These are phyloP conservation scores for Cornus kousa DNA, from an alignment of 148 eudicot genomes.

Conservation along the genomic window DNA sequence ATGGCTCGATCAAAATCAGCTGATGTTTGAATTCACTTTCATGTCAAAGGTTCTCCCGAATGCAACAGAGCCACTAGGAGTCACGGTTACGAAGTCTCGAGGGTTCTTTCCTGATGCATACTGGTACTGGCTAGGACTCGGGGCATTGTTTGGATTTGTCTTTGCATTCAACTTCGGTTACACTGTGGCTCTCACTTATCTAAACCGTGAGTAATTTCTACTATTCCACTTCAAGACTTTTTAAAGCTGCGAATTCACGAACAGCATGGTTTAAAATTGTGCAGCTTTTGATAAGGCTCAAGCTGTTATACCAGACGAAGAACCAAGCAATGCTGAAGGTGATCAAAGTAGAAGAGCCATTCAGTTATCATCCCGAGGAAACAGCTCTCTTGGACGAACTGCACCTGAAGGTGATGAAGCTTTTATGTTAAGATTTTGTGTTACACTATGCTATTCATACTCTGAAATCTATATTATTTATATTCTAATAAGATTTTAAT, in stretches of 20 bases:
- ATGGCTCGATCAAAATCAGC: not conserved
- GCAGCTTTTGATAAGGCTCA: not conserved
- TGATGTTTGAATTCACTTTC: not conserved
- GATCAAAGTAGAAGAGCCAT: not conserved
- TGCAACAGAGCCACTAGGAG: not conserved
- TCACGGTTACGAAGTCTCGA: not conserved
- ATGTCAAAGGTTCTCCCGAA: not conserved
- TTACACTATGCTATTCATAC: not conserved
- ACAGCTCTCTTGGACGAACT: not conserved
- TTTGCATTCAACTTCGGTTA: not conserved
- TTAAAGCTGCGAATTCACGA: not conserved
- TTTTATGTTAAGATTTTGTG: not conserved
- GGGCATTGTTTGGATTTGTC: not conserved
- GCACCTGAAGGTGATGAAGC: conserved; percentile 20
- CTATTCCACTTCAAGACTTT: not conserved
- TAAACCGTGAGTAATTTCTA: not conserved
- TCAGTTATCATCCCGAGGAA: conserved; percentile 28
- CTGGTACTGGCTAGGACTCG: not conserved
- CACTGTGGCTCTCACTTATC: not conserved
- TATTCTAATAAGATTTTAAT: not conserved
- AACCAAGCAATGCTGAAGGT: conserved; percentile 11
- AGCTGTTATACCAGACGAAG: not conserved
- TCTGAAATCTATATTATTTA: not conserved
- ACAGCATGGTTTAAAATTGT: not conserved
- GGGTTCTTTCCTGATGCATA: not conserved